phyloP scores from a whole-genome alignment of 2,329 filamentous ascomycete genomes.

The Cryoendolithus antarcticus region DNA sequence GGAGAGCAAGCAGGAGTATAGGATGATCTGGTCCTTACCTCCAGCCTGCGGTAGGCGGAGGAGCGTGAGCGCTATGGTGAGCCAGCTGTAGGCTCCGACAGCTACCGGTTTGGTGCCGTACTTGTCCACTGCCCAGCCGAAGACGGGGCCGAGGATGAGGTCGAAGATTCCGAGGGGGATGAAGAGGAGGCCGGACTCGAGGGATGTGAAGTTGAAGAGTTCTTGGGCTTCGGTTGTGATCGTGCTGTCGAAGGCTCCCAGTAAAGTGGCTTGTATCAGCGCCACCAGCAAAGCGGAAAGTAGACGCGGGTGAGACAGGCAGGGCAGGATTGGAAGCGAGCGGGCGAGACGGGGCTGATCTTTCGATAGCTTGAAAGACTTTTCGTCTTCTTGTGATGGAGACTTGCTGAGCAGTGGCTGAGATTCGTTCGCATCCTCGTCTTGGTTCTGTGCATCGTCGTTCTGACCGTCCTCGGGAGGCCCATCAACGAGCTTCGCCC shows the following conservation, averaged over 20 bases:
- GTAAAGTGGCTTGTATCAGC: conserved; percentile 32
- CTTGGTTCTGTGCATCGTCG: too few relatives aligned
- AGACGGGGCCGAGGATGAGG: conserved; percentile 33
- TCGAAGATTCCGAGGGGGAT: conserved; percentile 33
- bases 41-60: conserved; percentile 32
- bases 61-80: conserved; percentile 31
- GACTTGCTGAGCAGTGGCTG: conserved; percentile 26
- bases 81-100: conserved; percentile 30
- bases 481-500: too few relatives aligned
- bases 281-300: conserved; percentile 28
- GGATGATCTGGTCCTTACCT: conserved; percentile 29
- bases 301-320: conserved; percentile 29
- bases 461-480: too few relatives aligned
- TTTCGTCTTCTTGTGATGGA: conserved; percentile 18
- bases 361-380: conserved; percentile 31
- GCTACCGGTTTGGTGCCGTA: conserved; percentile 33
- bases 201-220: conserved; percentile 33
- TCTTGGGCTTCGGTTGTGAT: conserved; percentile 32
- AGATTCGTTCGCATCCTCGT: conserved; percentile 19
- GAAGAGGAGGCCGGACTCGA: conserved; percentile 35
- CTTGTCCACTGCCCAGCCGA: conserved; percentile 36
- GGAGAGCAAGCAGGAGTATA: conserved; percentile 35
- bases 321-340: conserved; percentile 37
- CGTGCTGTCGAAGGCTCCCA: conserved; percentile 36
- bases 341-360: conserved; percentile 29